phyloP scores from a whole-genome alignment of 768 basidiomycete species.

The Gelatoporia subvermispora region DNA sequence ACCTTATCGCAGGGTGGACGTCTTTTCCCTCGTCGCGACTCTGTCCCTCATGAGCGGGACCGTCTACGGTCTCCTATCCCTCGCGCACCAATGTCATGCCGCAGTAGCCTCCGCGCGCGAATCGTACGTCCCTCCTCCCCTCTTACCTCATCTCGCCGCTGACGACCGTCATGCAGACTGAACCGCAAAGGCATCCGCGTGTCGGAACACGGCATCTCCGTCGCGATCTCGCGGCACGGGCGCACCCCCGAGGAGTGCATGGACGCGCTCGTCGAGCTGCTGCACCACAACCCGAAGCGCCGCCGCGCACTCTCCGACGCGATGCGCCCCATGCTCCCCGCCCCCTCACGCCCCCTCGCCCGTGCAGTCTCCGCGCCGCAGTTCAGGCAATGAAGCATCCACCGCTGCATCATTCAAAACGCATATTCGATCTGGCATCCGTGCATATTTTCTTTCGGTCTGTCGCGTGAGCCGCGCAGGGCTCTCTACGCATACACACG shows the following conservation, averaged over 20 bases:
- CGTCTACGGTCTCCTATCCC: slow-evolving; percentile 8
- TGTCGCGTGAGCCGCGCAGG: no score
- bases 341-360: no score
- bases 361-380: no score
- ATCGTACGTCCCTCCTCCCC: no score
- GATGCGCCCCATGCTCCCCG: no score
- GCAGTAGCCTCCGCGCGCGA: neutral
- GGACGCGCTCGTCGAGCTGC: slow-evolving; percentile 1
- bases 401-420: no score
- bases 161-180: slow-evolving; percentile 3
- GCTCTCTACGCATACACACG: no score
- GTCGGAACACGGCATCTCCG: slow-evolving; percentile 6
- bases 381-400: no score
- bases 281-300: no score
- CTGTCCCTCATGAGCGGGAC: slow-evolving; percentile 5
- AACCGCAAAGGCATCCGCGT: slow-evolving; percentile 11
- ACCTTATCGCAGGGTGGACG: neutral
- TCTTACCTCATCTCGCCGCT: neutral
- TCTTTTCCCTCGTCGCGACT: neutral
- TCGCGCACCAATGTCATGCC: slow-evolving; percentile 3
- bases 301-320: no score
- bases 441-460: no score
- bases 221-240: slow-evolving; percentile 7
- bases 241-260: slow-evolving; percentile 9
- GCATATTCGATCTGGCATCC: no score